Percentiles rank a stretch among this genome's conserved stretches.
These are phyloP conservation scores for Dictyophora rubrovolvata DNA, from an alignment of 768 basidiomycete species.

Conservation along the genomic window DNA sequence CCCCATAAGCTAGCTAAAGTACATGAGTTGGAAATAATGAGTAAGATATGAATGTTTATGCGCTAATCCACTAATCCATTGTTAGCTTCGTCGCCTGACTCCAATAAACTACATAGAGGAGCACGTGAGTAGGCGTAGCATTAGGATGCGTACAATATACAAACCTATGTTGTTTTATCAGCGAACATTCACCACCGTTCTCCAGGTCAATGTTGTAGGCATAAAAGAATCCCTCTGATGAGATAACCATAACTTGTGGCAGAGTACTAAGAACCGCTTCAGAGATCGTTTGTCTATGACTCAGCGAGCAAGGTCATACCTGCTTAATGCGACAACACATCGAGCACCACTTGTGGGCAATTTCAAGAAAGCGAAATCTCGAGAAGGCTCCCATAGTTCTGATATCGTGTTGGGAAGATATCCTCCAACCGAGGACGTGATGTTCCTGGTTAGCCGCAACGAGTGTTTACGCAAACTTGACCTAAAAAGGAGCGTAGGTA, in stretches of 20 bases:
- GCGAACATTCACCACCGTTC: slow-evolving; percentile 86
- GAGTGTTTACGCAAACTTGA: slow-evolving; percentile 59
- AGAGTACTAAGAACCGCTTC: slow-evolving; percentile 49
- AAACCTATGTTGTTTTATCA: slow-evolving; percentile 85
- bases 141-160: slow-evolving; percentile 7
- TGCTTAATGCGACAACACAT: slow-evolving; percentile 81
- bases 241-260: slow-evolving; percentile 96
- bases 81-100: slow-evolving; percentile 3
- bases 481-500: slow-evolving; percentile 11
- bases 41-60: neutral
- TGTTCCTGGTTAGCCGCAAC: slow-evolving; percentile 59
- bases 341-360: slow-evolving; percentile 69
- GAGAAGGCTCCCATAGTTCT: slow-evolving; percentile 93
- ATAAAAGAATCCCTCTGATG: slow-evolving; percentile 92
- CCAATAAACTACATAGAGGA: neutral
- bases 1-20: too few species aligned
- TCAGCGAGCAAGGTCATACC: slow-evolving; percentile 40
- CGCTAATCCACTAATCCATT: neutral
- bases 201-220: slow-evolving; percentile 94
- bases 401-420: slow-evolving; percentile 84
- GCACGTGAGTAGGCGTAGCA: neutral
- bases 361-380: slow-evolving; percentile 88
- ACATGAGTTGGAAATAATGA: neutral
- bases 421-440: slow-evolving; percentile 72
- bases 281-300: neutral